phyloP scores from a whole-genome alignment of 176 grass and related monocot genomes.

The Lolium rigidum region DNA sequence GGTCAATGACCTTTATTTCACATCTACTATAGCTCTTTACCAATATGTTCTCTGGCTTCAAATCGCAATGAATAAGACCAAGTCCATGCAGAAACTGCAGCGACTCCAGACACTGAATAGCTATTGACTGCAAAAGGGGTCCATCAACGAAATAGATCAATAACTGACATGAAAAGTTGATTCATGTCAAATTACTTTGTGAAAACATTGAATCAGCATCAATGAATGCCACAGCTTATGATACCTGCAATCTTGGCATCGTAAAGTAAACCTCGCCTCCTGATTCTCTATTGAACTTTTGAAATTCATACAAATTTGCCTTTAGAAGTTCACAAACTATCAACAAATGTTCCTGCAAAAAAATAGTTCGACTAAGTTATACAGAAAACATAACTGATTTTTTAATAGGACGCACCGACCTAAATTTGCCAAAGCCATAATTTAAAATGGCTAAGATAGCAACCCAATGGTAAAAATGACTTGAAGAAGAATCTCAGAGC shows the following conservation, averaged over 20 bases:
- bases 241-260: slow-evolving; percentile 97
- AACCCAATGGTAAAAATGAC: slow-evolving; percentile 9
- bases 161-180: neutral
- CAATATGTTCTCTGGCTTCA: slow-evolving; percentile 99
- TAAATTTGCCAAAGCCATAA: neutral
- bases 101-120: slow-evolving; percentile 96
- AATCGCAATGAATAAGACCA: slow-evolving; percentile 98
- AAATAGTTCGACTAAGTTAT: slow-evolving; percentile 39
- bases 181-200: neutral
- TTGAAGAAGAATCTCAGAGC: slow-evolving; percentile 12
- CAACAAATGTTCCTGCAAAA: slow-evolving; percentile 91
- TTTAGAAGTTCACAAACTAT: slow-evolving; percentile 99
- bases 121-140: slow-evolving; percentile 77
- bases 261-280: slow-evolving; percentile 99
- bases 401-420: neutral
- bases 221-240: slow-evolving; percentile 3
- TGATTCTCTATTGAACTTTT: slow-evolving; percentile 99
- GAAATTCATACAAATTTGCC: slow-evolving; percentile 98
- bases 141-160: slow-evolving; percentile 35
- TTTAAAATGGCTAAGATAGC: slow-evolving; percentile 24
- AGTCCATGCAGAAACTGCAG: slow-evolving; percentile 95
- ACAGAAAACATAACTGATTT: slow-evolving; percentile 9
- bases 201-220: slow-evolving; percentile 35
- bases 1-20: slow-evolving; percentile 98
- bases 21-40: slow-evolving; percentile 99